Base-by-base conservation (phyloP, 768 basidiomycete genomes). In the Collybia sp. region DNA sequence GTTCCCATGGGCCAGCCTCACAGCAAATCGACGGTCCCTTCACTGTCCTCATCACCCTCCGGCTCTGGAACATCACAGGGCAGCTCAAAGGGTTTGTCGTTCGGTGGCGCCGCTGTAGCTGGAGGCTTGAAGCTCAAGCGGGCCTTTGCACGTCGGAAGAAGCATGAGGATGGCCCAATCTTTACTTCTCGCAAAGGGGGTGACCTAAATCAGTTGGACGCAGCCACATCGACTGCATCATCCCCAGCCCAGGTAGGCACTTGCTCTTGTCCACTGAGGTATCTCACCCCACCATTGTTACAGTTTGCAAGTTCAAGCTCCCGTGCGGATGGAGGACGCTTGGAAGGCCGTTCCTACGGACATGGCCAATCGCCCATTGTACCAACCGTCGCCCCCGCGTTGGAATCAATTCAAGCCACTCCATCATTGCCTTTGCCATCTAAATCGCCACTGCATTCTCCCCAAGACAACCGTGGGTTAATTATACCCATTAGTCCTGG, bases 401-500 rank as follows among this genome's bases (percentile, higher is more conserved):
- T 48, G 6, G 12, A 19, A 33, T 32, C 46, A 12, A 35, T 42
- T 25, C 35, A 30, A 13, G 34, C 31, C 44, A 35, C 33, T 39
- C 35, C 20, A 30, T 6, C 12, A 13, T 39, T 42, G 13, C 43
- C 44, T 5, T 40, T 30, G 12, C 52, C 32, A 3, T 52, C 49
- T 10, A 37, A 37, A 8, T 17, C 33, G n/a, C 46, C 32, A 2
- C 25, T 42, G 12, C 42, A 47, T 30, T 18, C 53, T 40, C 48
- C 52, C 16, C 50, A 59, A 35, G 68, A 71, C 44, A 69, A 72
- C 50, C 69, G 76, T 44, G 61, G 57, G 13, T 81, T 82, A 12
- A 66, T 82, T 43, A 74, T 83, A 35, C 71, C 79, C 25, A 63
- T 79, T 35, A 80, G 75, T 57, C 75, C 82, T 1, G 77, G 70